Conservation (phyloP, 208 protist genomes). For the Wallacemonas sp. region DNA sequence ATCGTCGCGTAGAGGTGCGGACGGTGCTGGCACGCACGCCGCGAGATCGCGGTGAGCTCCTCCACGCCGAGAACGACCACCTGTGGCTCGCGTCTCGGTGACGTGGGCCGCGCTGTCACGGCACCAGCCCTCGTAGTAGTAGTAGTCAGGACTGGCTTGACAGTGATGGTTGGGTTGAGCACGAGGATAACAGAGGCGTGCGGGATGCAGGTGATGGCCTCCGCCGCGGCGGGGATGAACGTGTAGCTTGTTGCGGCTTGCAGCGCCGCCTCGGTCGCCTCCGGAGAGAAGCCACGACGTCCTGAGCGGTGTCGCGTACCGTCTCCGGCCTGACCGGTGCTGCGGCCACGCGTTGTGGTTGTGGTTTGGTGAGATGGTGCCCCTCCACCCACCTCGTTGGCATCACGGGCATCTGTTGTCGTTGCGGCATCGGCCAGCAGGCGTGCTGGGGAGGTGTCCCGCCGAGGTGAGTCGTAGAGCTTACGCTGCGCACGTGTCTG, state of each 20-base stretch:
- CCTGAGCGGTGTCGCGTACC: background rate
- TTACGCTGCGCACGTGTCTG: constrained; percentile 39
- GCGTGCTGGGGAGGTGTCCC: background rate
- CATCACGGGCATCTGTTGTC: background rate
- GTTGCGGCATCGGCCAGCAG: no score
- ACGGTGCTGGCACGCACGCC: constrained; percentile 21
- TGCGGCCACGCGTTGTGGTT: background rate
- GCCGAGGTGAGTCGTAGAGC: constrained; percentile 20
- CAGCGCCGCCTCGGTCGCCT: background rate
- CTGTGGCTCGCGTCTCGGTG: constrained; percentile 10
- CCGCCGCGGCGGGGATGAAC: constrained; percentile 28
- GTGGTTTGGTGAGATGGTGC: background rate
- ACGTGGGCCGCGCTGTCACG: background rate
- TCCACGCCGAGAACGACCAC: constrained; percentile 34
- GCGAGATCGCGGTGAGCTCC: constrained; percentile 34
- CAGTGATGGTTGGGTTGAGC: background rate
- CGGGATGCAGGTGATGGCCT: constrained; percentile 26
- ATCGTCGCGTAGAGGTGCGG: constrained; percentile 42
- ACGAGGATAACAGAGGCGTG: constrained; percentile 34
- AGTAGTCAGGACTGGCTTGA: background rate
- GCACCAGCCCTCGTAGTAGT: background rate
- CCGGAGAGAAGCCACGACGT: constrained; percentile 1
- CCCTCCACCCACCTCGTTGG: background rate
- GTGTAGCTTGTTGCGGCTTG: constrained; percentile 17
- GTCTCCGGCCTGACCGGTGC: no score